Base-by-base conservation (phyloP, 768 basidiomycete genomes). In the Asterophora parasitica region DNA sequence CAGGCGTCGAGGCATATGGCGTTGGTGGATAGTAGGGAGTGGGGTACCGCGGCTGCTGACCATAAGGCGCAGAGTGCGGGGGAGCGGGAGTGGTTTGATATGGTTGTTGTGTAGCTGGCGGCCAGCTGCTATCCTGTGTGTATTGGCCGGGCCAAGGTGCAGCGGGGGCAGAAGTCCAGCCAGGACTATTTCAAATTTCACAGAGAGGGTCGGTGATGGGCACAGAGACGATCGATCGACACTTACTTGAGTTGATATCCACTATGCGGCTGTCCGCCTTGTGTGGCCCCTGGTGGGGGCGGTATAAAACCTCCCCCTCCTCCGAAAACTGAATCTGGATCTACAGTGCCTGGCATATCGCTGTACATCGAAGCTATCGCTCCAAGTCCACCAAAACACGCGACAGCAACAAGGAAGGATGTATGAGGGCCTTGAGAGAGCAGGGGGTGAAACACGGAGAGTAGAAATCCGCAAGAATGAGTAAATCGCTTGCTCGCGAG, bases 11-110 rank as follows among this genome's bases (percentile, higher is more conserved):
- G 3, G 56, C 52, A 16, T 47, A 44, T 7, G 34, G 35, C 7
- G 48, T 23, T 23, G 23, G 23, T 23, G 23, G 3, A 23, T 23
- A 39, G 19, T 44, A 19, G 8, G 53, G 53, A 9, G 41, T 50
- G 38, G 44, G 42, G 19, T 39, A 44, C 4, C 45, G 51, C 23
- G 26, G 20, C n/a, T 38, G 17, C 13, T 59, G 55, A 11, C 58
- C 56, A 30, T 50, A 51, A n/a, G 55, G 42, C 48, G 44, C 57
- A 15, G 53, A 50, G 45, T 49, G 32, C 26, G 56, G n/a, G 48
- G 49, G 44, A 44, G 30, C 19, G 2, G 48, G 49, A 12, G 51
- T 41, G 6, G 40, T 35, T 15, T 38, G 42, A 15, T 23, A 38
- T 7, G 20, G 42, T 26, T 44, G 45, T 9, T 46, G 48, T 13